Conservation (phyloP, 2,329 filamentous ascomycete genomes). For the Xylariaceae sp. region DNA sequence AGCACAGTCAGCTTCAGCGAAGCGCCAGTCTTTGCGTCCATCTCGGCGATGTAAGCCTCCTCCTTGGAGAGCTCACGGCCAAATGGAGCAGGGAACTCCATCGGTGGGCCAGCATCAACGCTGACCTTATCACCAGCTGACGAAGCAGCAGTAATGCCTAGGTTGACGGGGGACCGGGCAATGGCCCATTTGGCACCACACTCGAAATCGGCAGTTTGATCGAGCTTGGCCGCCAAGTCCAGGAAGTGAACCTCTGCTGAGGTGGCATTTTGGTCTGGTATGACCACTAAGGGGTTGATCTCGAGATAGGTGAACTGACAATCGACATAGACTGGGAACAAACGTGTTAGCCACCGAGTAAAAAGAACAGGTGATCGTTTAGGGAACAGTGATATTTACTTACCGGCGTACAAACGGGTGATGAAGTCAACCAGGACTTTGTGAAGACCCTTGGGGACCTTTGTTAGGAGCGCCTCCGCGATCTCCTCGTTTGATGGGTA, state of each 20-base stretch:
- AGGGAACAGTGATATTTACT: not conserved
- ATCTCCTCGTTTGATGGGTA: conserved; percentile 98
- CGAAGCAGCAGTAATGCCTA: conserved; percentile 77
- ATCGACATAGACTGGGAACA: conserved; percentile 82
- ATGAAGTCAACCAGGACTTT: conserved; percentile 99
- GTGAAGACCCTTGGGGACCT: conserved; percentile 94
- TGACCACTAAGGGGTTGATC: conserved; percentile 98
- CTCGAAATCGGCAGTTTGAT: conserved; percentile 99
- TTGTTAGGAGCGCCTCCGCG: conserved; percentile 81
- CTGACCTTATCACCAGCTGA: conserved; percentile 77
- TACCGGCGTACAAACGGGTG: conserved; percentile 85
- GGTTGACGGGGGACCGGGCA: conserved; percentile 86
- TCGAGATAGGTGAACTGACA: conserved; percentile 99
- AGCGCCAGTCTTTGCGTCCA: conserved; percentile 98
- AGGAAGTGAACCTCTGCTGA: conserved; percentile 97
- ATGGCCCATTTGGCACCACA: conserved; percentile 99
- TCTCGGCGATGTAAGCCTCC: conserved; percentile 98
- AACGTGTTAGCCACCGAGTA: conserved; percentile 5
- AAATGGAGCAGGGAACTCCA: conserved; percentile 99
- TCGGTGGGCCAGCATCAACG: conserved; percentile 95
- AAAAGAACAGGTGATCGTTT: not conserved
- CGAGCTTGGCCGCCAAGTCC: conserved; percentile 96
- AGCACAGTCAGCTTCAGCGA: conserved; percentile 98
- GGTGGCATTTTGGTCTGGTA: conserved; percentile 90
- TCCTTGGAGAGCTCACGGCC: conserved; percentile 98